Base-by-base conservation (phyloP, 306 rosid genomes). In the Vicia faba region DNA sequence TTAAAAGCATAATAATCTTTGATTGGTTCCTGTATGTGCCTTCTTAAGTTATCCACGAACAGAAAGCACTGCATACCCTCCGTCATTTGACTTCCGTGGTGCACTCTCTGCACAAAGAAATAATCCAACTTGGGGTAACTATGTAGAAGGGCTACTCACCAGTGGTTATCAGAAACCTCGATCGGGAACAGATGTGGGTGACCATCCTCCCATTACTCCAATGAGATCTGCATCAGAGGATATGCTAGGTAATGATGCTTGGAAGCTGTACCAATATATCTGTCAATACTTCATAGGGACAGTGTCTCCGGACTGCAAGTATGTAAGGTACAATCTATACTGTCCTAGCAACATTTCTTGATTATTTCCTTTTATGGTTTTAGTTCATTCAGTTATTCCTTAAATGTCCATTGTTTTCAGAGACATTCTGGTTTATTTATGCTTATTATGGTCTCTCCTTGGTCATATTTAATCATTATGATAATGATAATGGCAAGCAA, bases 201-300 rank as follows among this genome's bases (percentile, higher is more conserved):
- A 92, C 66, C 98, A 92, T 88, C 98, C 98, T 68, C 98, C 98
- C 39, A 79, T 92, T 57, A 92, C 98, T 61, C 98, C 98, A 65
- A 87, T 92, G 93, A 70, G 40, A 75, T 82, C 85, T 59, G 91
- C 93, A 59, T 71, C 93, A 36, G 98, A 92, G 79, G 91, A 88
- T 81, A 80, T 80, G 87, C 84, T 92, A 7, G 96, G 80, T 15
- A 86, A 70, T 33, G 98, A 92, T 83, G 85, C 96, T 80, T 92
- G 98, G 96, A 89, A 85, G 80, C 68, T 92, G 44, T 92, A 92
- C 67, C 91, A 87, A 78, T 92, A 92, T 65, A 83, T 92, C 69
- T 92, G 98, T 76, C 90, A 87, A 64, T 91, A 89, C 78, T 92
- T 92, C 81, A 76, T 92, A 56, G 98, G 98, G 54, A 78, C 96